Percentiles rank a stretch among this genome's conserved stretches.
Evolutionary conservation across 176 grass and related monocot genomes (phyloP).

Genomic region (Juncus inflexus): DNA sequence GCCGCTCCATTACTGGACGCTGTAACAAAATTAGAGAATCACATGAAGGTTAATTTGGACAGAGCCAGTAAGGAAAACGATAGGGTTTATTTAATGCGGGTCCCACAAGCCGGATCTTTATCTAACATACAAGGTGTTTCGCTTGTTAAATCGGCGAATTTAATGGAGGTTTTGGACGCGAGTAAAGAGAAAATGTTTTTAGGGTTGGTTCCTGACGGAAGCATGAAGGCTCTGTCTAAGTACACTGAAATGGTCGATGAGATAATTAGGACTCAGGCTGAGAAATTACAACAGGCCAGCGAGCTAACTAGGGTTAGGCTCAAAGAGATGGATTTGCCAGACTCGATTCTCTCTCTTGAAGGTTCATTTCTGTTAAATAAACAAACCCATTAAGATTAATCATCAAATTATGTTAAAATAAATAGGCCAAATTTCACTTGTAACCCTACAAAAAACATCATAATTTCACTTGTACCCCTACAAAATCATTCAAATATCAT

Average conservation of each 20-base stretch:
- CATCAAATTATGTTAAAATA: neutral
- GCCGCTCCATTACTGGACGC: slow-evolving; percentile 71
- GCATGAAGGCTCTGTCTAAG: slow-evolving; percentile 96
- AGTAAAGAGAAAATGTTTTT: slow-evolving; percentile 92
- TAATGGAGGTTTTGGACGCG: slow-evolving; percentile 85
- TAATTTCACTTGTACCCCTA: no score
- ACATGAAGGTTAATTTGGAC: slow-evolving; percentile 85
- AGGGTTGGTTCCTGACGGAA: slow-evolving; percentile 81
- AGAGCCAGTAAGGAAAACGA: slow-evolving; percentile 93
- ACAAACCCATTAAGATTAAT: neutral
- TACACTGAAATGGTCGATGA: slow-evolving; percentile 98
- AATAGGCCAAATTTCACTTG: no score
- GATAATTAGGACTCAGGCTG: slow-evolving; percentile 85
- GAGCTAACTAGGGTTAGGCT: slow-evolving; percentile 90
- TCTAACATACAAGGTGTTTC: slow-evolving; percentile 64
- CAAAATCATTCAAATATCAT: no score
- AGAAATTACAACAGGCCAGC: slow-evolving; percentile 96
- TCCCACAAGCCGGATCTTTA: slow-evolving; percentile 73
- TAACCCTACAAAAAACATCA: no score
- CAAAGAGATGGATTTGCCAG: slow-evolving; percentile 99
- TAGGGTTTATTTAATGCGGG: slow-evolving; percentile 92
- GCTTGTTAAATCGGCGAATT: slow-evolving; percentile 65
- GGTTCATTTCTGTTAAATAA: slow-evolving; percentile 21
- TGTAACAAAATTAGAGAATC: slow-evolving; percentile 71
- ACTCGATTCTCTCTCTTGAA: slow-evolving; percentile 94